These are phyloP conservation scores for Hypoxylon lienhwacheense DNA, from an alignment of 495 filamentous ascomycete genomes.

Conservation along the genomic window DNA sequence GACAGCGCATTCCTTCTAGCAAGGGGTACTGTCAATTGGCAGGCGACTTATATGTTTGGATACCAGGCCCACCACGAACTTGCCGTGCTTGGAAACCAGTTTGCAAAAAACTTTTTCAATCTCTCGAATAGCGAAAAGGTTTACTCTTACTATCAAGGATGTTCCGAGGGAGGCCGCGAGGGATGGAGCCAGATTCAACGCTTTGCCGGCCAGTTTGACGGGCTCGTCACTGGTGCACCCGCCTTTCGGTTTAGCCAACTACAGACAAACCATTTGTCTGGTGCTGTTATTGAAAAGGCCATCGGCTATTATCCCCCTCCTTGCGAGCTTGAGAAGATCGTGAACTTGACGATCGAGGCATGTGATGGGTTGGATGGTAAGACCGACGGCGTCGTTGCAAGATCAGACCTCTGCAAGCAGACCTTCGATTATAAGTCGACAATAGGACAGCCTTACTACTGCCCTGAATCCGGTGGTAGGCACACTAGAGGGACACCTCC, in stretches of 20 bases:
- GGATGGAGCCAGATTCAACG: conserved; percentile 58
- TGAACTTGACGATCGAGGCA: conserved; percentile 53
- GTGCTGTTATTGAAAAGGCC: conserved; percentile 49
- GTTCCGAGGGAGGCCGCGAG: conserved; percentile 57
- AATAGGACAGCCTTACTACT: conserved; percentile 54
- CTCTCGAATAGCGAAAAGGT: conserved; percentile 40
- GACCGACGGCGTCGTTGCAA: conserved; percentile 55
- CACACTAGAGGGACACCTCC: conserved; percentile 1
- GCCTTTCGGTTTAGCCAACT: conserved; percentile 56
- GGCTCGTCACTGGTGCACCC: conserved; percentile 53
- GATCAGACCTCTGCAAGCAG: conserved; percentile 55
- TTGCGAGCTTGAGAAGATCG: conserved; percentile 56
- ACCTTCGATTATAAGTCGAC: conserved; percentile 49
- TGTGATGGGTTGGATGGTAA: conserved; percentile 58
- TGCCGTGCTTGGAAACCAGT: conserved; percentile 38
- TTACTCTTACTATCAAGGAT: conserved; percentile 58
- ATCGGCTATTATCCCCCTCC: conserved; percentile 54
- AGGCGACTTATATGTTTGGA: conserved; percentile 51
- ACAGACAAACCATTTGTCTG: conserved; percentile 54
- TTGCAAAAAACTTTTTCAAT: conserved; percentile 46
- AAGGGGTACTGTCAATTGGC: conserved; percentile 50
- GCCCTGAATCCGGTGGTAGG: conserved; percentile 40
- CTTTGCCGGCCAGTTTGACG: conserved; percentile 54
- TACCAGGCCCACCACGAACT: conserved; percentile 42
- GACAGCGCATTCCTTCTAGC: conserved; percentile 42